Conservation (phyloP, 257 asterid species). For the Solanum stenotomum region DNA sequence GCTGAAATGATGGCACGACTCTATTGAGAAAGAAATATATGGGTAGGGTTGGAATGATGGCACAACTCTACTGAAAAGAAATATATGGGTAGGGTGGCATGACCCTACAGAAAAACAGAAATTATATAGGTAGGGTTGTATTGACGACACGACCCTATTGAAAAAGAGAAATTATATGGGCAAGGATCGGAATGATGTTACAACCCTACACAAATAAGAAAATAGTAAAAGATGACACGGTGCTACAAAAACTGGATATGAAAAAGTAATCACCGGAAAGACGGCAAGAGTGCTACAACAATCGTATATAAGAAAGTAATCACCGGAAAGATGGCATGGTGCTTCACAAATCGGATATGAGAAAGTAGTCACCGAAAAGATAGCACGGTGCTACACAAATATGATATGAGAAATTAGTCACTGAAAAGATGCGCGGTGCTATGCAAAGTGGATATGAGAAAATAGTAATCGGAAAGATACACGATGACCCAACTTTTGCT, state of each 20-base stretch:
- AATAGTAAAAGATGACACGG: background rate
- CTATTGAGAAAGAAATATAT: background rate
- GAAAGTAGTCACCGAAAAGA: background rate
- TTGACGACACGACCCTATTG: background rate
- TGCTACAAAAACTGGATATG: background rate
- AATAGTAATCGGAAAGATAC: background rate
- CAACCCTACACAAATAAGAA: background rate
- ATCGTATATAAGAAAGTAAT: background rate
- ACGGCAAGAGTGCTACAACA: background rate
- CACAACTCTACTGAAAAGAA: background rate
- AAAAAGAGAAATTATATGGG: background rate
- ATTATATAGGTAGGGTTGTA: background rate
- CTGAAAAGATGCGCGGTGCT: background rate
- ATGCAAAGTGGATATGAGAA: background rate
- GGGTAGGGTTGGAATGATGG: background rate
- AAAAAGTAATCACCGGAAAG: background rate
- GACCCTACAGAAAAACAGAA: too few species aligned
- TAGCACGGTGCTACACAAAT: background rate
- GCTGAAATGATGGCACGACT: background rate
- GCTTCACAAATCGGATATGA: background rate
- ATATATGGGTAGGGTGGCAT: background rate
- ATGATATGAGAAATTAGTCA: background rate
- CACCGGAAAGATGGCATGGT: background rate
- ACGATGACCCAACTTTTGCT: background rate
- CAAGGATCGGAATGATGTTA: background rate